Base-by-base conservation (phyloP, 2,329 filamentous ascomycete genomes). In the Gliomastix tumulicola region DNA sequence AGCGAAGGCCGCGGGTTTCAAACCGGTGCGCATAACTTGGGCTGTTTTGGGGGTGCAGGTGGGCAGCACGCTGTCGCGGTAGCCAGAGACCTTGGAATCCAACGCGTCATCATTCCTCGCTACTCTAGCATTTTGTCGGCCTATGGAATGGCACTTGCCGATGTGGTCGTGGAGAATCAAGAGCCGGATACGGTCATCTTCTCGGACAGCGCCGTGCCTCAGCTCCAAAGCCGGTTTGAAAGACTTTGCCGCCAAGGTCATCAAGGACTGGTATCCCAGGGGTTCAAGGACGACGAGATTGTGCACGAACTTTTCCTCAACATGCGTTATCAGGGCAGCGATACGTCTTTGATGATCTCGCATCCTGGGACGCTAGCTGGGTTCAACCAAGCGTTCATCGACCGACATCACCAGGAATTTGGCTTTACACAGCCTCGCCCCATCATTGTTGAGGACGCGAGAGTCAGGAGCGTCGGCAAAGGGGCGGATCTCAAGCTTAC, bases 401-500 rank as follows among this genome's bases (percentile, higher is more conserved):
- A 48, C 2, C 48, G 53, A 20, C 65, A 68, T 27, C 53, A 54
- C 3, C 55, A 60, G 13, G 60, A 68, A 37, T 68, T 68, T 21
- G 57, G 57, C 0, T 68, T 68, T 43, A 51, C 53, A 6, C 53
- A 56, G 34, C 49, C 54, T 77, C 52, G 63, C 7, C 47, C 57
- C 3, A 61, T 68, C 11, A 43, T 66, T 1, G 55, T 67, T 3
- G 65, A 66, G 8, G 60, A 66, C 16, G 51, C 65, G n/a, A 57
- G 63, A 9, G 62, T 68, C 7, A 56, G 64, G 23, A 60, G 53
- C 4, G 56, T 59, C 4, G 57, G 52, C 8, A 45, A 46, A 33
- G 82, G 83, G 2, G 84, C 82, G 17, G 45, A 46, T 5, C 43
- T 44, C 1, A 45, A 45, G 4, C 35, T 50, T 25, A 41, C 47